These are phyloP conservation scores for Penicillium verhagenii DNA, from an alignment of 495 filamentous ascomycete species.

Conservation along the genomic window DNA sequence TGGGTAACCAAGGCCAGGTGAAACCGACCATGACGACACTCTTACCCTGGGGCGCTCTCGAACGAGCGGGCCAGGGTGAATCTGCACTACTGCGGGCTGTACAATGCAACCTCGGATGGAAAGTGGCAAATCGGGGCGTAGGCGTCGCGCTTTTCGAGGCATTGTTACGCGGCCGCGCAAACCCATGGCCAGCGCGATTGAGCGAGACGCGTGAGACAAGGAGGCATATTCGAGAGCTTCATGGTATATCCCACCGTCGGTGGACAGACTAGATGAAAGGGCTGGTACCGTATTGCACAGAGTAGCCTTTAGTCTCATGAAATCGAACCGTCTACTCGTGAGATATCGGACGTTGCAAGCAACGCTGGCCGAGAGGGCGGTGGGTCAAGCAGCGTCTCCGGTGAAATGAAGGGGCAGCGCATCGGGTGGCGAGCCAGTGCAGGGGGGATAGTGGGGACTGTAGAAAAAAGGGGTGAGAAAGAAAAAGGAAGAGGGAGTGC, in stretches of 20 bases:
- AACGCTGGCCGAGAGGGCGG: too few relatives aligned
- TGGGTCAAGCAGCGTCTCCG: slow-evolving; percentile 13
- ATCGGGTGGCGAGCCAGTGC: slow-evolving; percentile 4
- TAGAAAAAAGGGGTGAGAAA: slow-evolving; percentile 6
- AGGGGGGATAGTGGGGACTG: background rate
- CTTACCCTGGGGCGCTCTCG: background rate
- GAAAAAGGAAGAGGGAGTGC: slow-evolving; percentile 15
- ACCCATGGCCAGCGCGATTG: too few relatives aligned
- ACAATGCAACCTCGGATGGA: background rate
- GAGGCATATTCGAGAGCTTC: too few relatives aligned
- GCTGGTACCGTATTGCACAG: too few relatives aligned
- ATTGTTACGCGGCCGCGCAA: too few relatives aligned
- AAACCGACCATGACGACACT: slow-evolving; percentile 9
- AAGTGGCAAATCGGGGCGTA: too few relatives aligned
- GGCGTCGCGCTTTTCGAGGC: too few relatives aligned
- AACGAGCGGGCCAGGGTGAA: background rate
- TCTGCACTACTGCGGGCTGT: background rate
- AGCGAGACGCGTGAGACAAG: too few relatives aligned
- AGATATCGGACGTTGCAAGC: background rate
- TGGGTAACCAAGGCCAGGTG: background rate
- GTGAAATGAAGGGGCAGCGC: slow-evolving; percentile 18
- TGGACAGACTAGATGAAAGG: too few relatives aligned
- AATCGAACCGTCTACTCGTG: background rate
- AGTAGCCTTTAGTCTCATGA: too few relatives aligned
- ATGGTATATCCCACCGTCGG: too few relatives aligned